These are phyloP conservation scores for Cylindrotheca closterium DNA, from an alignment of 108 stramenopile species.

Conservation along the genomic window DNA sequence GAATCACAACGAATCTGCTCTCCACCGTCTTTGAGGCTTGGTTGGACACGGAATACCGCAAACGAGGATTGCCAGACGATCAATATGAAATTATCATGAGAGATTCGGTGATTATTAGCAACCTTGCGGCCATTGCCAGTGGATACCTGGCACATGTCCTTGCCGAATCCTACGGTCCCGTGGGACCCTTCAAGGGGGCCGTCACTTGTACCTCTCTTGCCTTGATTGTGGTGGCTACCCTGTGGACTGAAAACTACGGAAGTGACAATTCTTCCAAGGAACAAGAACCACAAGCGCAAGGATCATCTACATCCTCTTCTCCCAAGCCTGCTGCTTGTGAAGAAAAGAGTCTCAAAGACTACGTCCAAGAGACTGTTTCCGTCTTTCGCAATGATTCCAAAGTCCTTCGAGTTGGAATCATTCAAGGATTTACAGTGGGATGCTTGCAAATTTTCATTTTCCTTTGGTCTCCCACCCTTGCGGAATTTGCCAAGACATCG, in stretches of 20 bases:
- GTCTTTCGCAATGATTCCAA: constrained; percentile 40
- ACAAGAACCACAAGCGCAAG: neutral
- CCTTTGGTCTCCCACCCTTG: constrained; percentile 74
- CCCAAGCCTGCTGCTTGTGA: too few relatives aligned
- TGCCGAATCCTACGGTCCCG: constrained; percentile 61
- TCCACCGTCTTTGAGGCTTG: constrained; percentile 83
- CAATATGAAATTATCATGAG: constrained; percentile 71
- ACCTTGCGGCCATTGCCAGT: constrained; percentile 77
- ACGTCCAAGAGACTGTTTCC: constrained; percentile 28
- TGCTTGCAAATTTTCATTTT: constrained; percentile 77
- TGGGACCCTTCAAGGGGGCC: constrained; percentile 85
- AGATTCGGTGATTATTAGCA: constrained; percentile 70
- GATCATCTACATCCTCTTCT: too few relatives aligned
- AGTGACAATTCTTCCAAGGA: neutral
- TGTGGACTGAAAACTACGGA: constrained; percentile 90
- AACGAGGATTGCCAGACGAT: constrained; percentile 62
- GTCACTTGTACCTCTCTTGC: constrained; percentile 68
- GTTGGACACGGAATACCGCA: constrained; percentile 77
- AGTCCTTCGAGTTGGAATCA: constrained; percentile 54
- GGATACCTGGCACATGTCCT: constrained; percentile 68
- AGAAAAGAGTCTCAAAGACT: neutral
- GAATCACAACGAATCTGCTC: constrained; percentile 71
- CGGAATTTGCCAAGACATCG: constrained; percentile 26
- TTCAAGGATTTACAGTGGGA: constrained; percentile 72
- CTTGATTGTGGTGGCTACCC: constrained; percentile 40